These are phyloP conservation scores for Celoporthe dispersa DNA, from an alignment of 2,329 filamentous ascomycete genomes.

Conservation along the genomic window DNA sequence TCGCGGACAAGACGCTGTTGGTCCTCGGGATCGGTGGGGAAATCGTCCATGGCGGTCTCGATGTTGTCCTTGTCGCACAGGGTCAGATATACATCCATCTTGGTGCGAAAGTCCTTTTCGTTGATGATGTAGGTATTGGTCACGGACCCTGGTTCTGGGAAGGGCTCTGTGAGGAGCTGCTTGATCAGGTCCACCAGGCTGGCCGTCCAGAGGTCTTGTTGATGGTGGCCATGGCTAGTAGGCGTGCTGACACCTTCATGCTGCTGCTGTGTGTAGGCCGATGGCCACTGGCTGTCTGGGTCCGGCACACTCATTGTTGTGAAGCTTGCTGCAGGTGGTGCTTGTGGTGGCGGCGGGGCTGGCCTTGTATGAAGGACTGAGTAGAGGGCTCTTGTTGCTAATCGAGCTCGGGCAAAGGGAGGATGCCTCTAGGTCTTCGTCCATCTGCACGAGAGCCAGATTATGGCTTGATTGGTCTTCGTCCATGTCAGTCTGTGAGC, in stretches of 20 bases:
- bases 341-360: not conserved
- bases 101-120: slow-evolving; percentile 4
- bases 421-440: not conserved
- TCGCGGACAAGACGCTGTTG: not conserved
- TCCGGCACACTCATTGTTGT: not conserved
- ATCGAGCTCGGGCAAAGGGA: not conserved
- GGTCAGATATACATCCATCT: slow-evolving; percentile 3
- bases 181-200: not conserved
- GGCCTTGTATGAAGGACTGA: not conserved
- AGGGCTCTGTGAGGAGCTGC: not conserved
- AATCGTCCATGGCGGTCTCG: not conserved
- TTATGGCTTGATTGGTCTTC: not conserved
- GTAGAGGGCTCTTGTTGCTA: not conserved
- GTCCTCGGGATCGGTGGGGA: not conserved
- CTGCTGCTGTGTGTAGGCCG: not conserved
- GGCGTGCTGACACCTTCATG: not conserved
- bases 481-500: not conserved
- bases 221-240: not conserved
- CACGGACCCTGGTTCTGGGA: not conserved
- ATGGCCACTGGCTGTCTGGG: not conserved
- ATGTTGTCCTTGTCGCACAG: not conserved
- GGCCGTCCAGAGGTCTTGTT: not conserved
- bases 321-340: not conserved
- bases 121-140: not conserved
- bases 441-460: not conserved